Evolutionary conservation across 2,329 filamentous ascomycete species (phyloP), one percentile per base, ranked within the genome.

Genomic region (Aspergillus terreus): DNA sequence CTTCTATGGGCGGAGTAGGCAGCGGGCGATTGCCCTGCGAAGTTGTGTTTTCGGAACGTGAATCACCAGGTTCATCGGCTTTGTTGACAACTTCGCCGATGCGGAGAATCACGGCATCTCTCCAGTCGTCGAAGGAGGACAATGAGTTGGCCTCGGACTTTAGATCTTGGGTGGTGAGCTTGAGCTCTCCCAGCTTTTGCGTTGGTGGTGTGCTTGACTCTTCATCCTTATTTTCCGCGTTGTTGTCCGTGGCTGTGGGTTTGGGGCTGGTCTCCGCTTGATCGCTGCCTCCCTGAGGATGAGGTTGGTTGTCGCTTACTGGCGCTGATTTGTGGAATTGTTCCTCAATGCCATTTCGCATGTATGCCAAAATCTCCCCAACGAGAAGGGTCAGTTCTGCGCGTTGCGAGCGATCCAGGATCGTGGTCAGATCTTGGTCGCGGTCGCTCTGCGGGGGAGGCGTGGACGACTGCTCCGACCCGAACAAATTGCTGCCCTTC

Each of bases 61-160:
- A 56, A 9, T 64, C 55, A n/a, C 62, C 54, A 6, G 52, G 55
- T n/a, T 80, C 77, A 47, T 74, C 77, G 10, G 77, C 69, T 38
- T 66, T 65, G 40, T 80, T 78, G 15, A 91, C 79, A 33, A 90
- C 81, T 59, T 94, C 86, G 15, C 84, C 82, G 21, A 95, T 75
- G 12, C 91, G 82, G 51, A 82, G 79, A 38, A 89, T 74, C 9
- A 96, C 82, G 11, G 78, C 76, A 5, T 83, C 78, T 61, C 89
- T 82, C 92, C 92, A 97, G 57, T 90, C 86, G 52, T 87, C 84
- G 65, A 92, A 95, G 65, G 86, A 84, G 6, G 78, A 73, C 4
- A 95, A 67, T 1, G 85, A 80, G 49, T 87, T 84, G 56, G 81
- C 54, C 51, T 68, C 64, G 5, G 83, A 73, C 85, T 91, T 61